These are phyloP conservation scores for Neospermospora avenae DNA, from an alignment of 2,329 filamentous ascomycete species.

Conservation along the genomic window DNA sequence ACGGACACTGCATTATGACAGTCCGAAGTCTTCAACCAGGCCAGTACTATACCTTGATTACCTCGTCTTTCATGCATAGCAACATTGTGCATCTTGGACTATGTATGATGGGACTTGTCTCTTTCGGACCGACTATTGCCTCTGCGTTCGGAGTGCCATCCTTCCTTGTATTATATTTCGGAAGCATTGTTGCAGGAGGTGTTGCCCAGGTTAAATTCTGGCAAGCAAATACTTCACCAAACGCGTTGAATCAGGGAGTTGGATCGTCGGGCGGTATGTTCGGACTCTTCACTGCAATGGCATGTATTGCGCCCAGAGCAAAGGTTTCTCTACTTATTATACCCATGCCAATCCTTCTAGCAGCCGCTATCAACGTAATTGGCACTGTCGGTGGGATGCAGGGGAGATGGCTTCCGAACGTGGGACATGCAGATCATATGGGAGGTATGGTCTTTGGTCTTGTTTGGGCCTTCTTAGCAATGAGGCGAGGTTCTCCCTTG, in stretches of 20 bases:
- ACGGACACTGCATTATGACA: constrained; percentile 9
- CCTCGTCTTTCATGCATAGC: constrained; percentile 33
- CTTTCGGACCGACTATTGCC: constrained; percentile 27
- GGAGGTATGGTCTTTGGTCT: constrained; percentile 14
- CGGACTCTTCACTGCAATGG: constrained; percentile 10
- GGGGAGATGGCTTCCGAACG: constrained; percentile 5
- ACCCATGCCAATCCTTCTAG: constrained; percentile 14
- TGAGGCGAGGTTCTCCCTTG: constrained; percentile 2
- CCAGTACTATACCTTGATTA: constrained; percentile 31
- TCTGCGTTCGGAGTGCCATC: not conserved
- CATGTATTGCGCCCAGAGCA: constrained; percentile 2
- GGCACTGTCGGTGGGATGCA: constrained; percentile 12
- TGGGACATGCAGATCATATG: constrained; percentile 22
- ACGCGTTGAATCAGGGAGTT: not conserved
- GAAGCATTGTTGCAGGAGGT: constrained; percentile 18
- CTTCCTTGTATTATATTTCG: constrained; percentile 18
- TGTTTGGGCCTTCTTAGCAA: constrained; percentile 1
- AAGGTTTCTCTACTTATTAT: constrained; percentile 8
- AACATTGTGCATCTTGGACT: constrained; percentile 29
- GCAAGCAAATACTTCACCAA: not conserved
- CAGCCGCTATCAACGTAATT: not conserved
- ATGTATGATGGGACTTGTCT: constrained; percentile 33
- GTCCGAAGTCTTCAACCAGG: constrained; percentile 15
- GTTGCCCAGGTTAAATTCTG: constrained; percentile 11
- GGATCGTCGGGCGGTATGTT: constrained; percentile 18